These are phyloP conservation scores for Cucumis melo DNA, from an alignment of 306 rosid genomes.

Conservation along the genomic window DNA sequence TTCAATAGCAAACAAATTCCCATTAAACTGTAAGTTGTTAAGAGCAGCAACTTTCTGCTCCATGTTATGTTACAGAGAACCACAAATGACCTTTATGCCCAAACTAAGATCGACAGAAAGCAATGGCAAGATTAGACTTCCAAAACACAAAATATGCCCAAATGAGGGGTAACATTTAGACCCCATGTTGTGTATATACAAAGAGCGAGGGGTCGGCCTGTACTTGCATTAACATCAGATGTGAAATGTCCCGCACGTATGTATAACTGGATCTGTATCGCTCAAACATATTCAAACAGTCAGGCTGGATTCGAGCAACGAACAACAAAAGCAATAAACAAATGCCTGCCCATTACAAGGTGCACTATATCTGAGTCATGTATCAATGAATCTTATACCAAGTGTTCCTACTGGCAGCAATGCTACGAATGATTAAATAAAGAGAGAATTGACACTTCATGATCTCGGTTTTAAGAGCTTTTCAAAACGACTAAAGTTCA, in stretches of 20 bases:
- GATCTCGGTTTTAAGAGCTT: neutral
- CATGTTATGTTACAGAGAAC: neutral
- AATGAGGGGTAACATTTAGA: neutral
- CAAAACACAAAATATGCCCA: neutral
- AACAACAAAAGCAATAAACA: neutral
- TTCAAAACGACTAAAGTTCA: neutral
- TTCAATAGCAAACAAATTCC: neutral
- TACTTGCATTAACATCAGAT: neutral
- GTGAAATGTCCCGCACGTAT: neutral
- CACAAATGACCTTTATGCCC: neutral
- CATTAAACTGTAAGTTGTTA: neutral
- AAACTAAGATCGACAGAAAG: neutral
- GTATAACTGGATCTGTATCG: neutral
- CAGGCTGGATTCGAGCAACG: neutral
- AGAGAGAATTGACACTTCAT: neutral
- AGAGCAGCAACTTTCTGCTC: neutral
- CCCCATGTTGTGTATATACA: conserved; percentile 1
- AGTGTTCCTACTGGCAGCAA: neutral
- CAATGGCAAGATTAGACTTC: neutral
- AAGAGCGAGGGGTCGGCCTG: neutral
- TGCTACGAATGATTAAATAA: neutral
- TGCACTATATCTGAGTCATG: neutral
- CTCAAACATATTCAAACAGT: neutral
- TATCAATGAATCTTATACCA: neutral
- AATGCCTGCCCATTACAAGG: neutral